Evolutionary conservation across 768 basidiomycete species (phyloP), one percentile per base, ranked within the genome.

Genomic region (Boletus sensibilis): DNA sequence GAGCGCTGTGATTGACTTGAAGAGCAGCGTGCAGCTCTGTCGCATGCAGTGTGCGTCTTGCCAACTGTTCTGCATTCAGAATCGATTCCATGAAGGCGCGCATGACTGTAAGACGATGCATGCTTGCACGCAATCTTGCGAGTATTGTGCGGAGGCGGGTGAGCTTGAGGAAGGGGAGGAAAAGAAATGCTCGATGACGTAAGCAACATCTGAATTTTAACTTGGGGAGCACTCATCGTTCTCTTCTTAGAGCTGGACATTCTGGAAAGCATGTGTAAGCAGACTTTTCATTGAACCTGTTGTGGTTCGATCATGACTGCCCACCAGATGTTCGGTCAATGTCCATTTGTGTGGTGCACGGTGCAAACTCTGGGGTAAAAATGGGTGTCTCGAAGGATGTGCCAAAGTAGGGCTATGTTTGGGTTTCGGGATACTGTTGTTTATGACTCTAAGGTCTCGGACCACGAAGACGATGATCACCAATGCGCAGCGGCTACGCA

Each of bases 71-170:
- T 87, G 86, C 58, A 58, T 84, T 27, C 75, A 69, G 13, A 71
- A 68, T 50, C 76, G 78, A 11, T 72, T 74, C 29, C 86, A 86
- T 44, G 76, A 77, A 1, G 68, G 66, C 1, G 48, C 59, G 0
- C 85, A 86, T 58, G 67, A 82, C 51, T 86, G 85, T 51, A 63
- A 68, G 33, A 83, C 85, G 0, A 57, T 58, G 13, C 85, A 86
- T 46, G 27, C 55, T 12, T 87, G 85, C 65, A 56, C 40, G 1
- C 74, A 73, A 23, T 37, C 34, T 11, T 85, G 84, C 58, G 74
- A 76, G 21, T 82, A 76, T 56, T 67, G 66, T 39, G 71, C 74
- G 5, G 74, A 78, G 18, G 31, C 18, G 11, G 47, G 10, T 11
- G 59, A 49, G 70, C 75, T 53, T 42, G 75, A 76, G 50, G 55